Evolutionary conservation across 495 filamentous ascomycete genomes (phyloP).

Genomic region (Hyaloscypha variabilis): DNA sequence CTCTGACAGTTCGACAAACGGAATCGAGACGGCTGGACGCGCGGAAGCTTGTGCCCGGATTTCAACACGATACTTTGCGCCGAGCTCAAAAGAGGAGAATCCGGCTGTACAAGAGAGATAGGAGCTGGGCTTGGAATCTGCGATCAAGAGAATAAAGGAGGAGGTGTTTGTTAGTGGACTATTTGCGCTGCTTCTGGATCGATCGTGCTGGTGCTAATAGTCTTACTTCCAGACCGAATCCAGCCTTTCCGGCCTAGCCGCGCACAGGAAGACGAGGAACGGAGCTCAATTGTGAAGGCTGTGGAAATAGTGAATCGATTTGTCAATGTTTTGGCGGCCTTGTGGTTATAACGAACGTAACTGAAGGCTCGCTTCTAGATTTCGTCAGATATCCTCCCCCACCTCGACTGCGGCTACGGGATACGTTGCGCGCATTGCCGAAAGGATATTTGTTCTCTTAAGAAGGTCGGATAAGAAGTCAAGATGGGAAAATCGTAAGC

Average conservation of each 20-base stretch:
- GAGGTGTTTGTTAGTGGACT: background rate
- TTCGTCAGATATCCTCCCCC: background rate
- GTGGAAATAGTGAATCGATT: background rate
- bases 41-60: background rate
- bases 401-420: background rate
- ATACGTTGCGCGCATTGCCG: background rate
- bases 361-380: background rate
- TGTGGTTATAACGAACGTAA: background rate
- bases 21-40: background rate
- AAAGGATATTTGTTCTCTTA: background rate
- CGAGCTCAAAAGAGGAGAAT: background rate
- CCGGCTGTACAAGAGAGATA: background rate
- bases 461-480: constrained; percentile 9
- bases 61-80: background rate
- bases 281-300: background rate
- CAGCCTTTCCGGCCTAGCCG: background rate
- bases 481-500: constrained; percentile 33
- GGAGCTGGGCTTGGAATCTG: background rate
- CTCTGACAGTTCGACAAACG: background rate
- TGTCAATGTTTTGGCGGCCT: background rate
- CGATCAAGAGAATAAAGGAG: background rate
- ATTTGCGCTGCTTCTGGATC: background rate
- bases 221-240: background rate
- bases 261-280: background rate
- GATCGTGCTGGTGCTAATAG: background rate